Percentiles rank a stretch among this genome's conserved stretches.
Conservation (phyloP, 1,139 yeast species). For the Yamadazyma sp. region DNA sequence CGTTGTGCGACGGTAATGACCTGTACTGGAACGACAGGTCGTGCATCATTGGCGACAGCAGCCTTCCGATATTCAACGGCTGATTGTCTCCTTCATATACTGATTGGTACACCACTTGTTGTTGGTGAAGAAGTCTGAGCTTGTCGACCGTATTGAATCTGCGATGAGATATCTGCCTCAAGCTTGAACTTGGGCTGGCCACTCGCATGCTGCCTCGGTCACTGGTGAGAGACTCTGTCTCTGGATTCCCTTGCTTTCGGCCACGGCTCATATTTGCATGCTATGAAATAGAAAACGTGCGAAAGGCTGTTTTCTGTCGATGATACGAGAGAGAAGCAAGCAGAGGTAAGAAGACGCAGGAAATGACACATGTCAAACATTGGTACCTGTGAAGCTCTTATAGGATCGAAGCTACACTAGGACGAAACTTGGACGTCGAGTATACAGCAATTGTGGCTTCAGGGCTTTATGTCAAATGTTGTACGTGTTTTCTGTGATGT, state of each 20-base stretch:
- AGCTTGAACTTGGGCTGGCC: constrained; percentile 33
- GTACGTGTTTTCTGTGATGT: no score
- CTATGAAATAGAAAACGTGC: constrained; percentile 1
- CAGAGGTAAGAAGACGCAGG: no score
- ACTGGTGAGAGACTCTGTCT: constrained; percentile 1
- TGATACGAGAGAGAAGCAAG: no score
- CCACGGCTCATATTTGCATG: constrained; percentile 4
- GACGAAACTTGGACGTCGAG: no score
- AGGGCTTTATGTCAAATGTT: no score
- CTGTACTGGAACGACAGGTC: not conserved
- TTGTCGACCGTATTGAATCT: constrained; percentile 26
- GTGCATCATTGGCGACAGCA: not conserved
- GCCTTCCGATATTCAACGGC: constrained; percentile 13
- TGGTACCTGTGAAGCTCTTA: no score
- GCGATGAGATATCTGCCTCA: constrained; percentile 31
- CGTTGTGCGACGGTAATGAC: no score
- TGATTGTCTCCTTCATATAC: constrained; percentile 17
- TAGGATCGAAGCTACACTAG: no score
- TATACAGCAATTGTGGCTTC: no score
- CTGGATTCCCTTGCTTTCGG: constrained; percentile 1
- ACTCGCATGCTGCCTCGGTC: constrained; percentile 12
- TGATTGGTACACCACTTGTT: constrained; percentile 16
- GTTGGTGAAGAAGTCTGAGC: constrained; percentile 6
- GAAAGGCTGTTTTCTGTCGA: not conserved
- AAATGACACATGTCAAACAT: no score